phyloP scores from a whole-genome alignment of 2,329 filamentous ascomycete species.

The Fusarium brevicatenulatum region DNA sequence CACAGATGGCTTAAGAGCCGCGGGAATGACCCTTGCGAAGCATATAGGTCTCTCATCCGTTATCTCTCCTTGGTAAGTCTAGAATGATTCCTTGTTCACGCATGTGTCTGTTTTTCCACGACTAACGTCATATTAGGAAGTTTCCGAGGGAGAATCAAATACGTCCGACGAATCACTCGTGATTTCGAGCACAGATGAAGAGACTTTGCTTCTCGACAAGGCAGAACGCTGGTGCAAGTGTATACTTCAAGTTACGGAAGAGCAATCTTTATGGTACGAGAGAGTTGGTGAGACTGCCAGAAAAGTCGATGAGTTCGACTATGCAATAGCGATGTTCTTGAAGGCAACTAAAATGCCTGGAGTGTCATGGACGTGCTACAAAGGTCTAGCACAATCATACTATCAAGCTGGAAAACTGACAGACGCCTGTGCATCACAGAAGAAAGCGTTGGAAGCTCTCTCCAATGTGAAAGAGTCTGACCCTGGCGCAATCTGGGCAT shows the following conservation, averaged over 20 bases:
- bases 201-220: background rate
- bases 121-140: background rate
- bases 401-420: background rate
- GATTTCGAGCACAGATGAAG: background rate
- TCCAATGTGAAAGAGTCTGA: accelerated
- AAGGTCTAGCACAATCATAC: background rate
- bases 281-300: background rate
- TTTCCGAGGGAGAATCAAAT: background rate
- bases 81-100: no score
- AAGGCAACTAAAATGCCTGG: background rate
- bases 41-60: background rate
- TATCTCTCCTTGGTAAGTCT: background rate
- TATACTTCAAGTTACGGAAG: background rate
- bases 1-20: background rate
- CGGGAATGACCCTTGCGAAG: background rate
- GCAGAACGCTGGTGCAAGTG: background rate
- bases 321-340: background rate
- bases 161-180: background rate
- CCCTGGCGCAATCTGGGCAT: background rate
- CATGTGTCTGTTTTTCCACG: background rate
- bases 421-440: background rate
- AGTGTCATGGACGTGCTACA: background rate
- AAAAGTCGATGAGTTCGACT: background rate
- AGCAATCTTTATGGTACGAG: background rate
- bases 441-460: background rate